phyloP scores from a whole-genome alignment of 164 flowering plant genomes.

The Liquidambar formosana region DNA sequence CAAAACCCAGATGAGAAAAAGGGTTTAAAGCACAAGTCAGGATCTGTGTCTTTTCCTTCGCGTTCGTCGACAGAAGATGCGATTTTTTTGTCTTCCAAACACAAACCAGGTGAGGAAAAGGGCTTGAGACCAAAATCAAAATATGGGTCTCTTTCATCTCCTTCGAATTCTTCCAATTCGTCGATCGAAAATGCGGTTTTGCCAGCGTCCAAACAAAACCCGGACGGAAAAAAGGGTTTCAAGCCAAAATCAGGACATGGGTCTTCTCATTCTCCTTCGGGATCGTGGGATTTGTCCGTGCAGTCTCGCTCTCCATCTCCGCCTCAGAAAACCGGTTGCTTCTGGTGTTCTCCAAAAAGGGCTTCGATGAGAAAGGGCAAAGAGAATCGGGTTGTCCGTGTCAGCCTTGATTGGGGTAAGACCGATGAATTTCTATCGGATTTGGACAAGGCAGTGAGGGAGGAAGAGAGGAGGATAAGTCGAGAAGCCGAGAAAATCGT shows the following conservation, averaged over 20 bases:
- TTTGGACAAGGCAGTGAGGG: slow-evolving; percentile 53
- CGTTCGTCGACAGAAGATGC: slow-evolving; percentile 1
- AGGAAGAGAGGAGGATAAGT: slow-evolving; percentile 50
- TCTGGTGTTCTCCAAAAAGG: slow-evolving; percentile 57
- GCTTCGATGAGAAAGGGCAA: slow-evolving; percentile 31
- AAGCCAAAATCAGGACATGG: slow-evolving; percentile 15
- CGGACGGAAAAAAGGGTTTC: background rate
- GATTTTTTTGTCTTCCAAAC: slow-evolving; percentile 5
- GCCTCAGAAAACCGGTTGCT: slow-evolving; percentile 45
- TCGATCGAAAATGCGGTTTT: background rate
- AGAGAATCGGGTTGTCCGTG: slow-evolving; percentile 19
- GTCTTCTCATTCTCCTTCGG: slow-evolving; percentile 20
- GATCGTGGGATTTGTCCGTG: slow-evolving; percentile 16
- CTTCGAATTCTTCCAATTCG: slow-evolving; percentile 11
- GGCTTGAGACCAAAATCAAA: background rate
- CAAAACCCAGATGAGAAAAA: slow-evolving; percentile 5
- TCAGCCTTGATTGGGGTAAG: slow-evolving; percentile 36
- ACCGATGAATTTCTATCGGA: slow-evolving; percentile 45
- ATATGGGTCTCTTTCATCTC: slow-evolving; percentile 7
- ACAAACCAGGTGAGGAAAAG: slow-evolving; percentile 8
- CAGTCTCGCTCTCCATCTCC: slow-evolving; percentile 33
- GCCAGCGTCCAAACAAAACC: background rate
- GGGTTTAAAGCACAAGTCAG: background rate
- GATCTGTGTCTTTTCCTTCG: slow-evolving; percentile 2
- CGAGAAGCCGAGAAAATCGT: slow-evolving; percentile 66